Evolutionary conservation across 345 rosid species (phyloP).

Genomic region (Gynandropsis gynandra): DNA sequence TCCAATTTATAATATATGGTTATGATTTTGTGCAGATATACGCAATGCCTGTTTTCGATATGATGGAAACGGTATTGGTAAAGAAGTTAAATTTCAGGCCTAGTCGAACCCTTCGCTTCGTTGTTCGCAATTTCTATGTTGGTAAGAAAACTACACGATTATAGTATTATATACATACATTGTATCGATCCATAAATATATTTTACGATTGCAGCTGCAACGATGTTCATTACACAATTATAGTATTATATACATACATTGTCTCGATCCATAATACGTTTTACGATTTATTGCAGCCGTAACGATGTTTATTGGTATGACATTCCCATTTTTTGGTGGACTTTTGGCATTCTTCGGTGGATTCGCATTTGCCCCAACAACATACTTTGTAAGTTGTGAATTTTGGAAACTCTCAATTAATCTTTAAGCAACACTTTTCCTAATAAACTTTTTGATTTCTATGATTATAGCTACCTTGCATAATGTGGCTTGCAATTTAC

Average conservation of each 20-base stretch:
- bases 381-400: conserved; percentile 52
- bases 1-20: no score
- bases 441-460: conserved; percentile 14
- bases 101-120: conserved; percentile 32
- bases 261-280: neutral
- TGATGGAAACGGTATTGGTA: conserved; percentile 54
- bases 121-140: conserved; percentile 41
- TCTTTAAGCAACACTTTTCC: neutral
- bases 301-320: conserved; percentile 64
- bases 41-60: conserved; percentile 68
- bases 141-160: conserved; percentile 29
- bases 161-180: neutral
- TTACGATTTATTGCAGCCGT: conserved; percentile 27
- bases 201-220: conserved; percentile 32
- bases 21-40: conserved; percentile 27
- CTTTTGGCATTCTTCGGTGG: conserved; percentile 67
- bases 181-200: neutral
- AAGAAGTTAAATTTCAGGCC: conserved; percentile 46
- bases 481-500: conserved; percentile 55
- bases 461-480: conserved; percentile 51
- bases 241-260: neutral
- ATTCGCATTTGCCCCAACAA: conserved; percentile 77
- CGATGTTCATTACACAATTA: conserved; percentile 66
- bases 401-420: neutral
- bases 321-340: conserved; percentile 71